These are phyloP conservation scores for Globisporangium orthogonon DNA, from an alignment of 352 stramenopile genomes.

Conservation along the genomic window DNA sequence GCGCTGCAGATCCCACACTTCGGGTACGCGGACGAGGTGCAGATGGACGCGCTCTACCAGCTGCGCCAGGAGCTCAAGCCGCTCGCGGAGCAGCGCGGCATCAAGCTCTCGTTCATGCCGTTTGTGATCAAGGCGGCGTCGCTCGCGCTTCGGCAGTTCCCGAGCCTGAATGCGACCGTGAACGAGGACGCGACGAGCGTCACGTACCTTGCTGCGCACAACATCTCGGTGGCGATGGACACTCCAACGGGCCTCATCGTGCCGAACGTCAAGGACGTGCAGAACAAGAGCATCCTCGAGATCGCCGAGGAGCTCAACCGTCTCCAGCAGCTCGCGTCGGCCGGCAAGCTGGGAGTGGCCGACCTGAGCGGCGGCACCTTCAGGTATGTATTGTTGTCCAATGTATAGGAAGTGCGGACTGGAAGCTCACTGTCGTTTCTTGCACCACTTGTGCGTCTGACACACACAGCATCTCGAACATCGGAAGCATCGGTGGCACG, in stretches of 20 bases:
- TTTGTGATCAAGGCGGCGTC: constrained; percentile 95
- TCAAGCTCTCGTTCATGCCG: constrained; percentile 95
- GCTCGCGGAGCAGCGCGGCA: constrained; percentile 54
- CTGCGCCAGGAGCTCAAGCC: constrained; percentile 89
- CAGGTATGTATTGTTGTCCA: constrained; percentile 33
- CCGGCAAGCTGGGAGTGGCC: constrained; percentile 65
- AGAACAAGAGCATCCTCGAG: constrained; percentile 78
- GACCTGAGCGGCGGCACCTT: constrained; percentile 93
- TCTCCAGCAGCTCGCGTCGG: constrained; percentile 81
- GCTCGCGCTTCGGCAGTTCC: constrained; percentile 92
- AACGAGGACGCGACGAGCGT: constrained; percentile 82
- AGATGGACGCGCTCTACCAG: constrained; percentile 87
- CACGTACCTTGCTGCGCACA: constrained; percentile 89
- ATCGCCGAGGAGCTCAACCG: constrained; percentile 83
- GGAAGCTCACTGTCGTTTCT: not conserved
- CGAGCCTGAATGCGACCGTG: constrained; percentile 91
- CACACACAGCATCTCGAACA: constrained; percentile 72
- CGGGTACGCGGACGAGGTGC: constrained; percentile 95
- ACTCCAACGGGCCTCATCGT: constrained; percentile 94
- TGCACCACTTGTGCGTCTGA: not conserved
- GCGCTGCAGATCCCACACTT: constrained; percentile 96
- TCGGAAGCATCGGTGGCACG: constrained; percentile 96
- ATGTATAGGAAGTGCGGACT: not conserved
- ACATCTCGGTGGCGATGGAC: constrained; percentile 98
- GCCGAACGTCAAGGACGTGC: constrained; percentile 92